A percentile compares a stretch with the other conserved stretches of the same genome.
Conservation (phyloP, 1,139 yeast species). For the Saccharomycopsis phalli region DNA sequence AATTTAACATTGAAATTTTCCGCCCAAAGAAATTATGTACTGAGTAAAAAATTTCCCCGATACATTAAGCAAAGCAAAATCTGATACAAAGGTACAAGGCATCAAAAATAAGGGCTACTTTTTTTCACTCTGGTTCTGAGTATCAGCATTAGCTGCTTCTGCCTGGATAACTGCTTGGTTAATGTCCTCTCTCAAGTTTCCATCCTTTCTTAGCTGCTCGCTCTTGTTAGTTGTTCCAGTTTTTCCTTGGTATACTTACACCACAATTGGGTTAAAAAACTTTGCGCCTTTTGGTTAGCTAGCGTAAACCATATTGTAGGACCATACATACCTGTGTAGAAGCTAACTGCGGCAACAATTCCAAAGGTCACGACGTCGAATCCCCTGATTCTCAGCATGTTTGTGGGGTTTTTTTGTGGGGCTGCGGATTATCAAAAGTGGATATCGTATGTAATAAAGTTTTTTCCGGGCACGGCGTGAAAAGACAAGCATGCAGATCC, state of each 20-base stretch:
- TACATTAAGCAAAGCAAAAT: no score
- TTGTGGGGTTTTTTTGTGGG: neutral
- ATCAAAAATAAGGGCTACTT: no score
- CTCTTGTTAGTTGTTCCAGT: conserved; percentile 27
- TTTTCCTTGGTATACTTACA: conserved; percentile 35
- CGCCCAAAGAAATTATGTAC: no score
- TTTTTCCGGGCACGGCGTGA: neutral
- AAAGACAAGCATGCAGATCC: no score
- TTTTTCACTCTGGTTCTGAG: conserved; percentile 6
- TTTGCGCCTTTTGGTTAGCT: conserved; percentile 36
- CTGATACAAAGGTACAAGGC: no score
- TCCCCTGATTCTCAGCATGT: conserved; percentile 30
- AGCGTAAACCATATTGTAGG: neutral
- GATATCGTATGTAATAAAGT: no score
- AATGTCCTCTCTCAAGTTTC: conserved; percentile 52
- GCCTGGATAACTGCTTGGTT: conserved; percentile 40
- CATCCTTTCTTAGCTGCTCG: conserved; percentile 61
- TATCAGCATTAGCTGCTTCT: conserved; percentile 30
- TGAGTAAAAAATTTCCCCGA: no score
- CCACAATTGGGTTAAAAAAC: conserved; percentile 66
- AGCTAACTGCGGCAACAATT: conserved; percentile 33
- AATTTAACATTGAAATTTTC: no score
- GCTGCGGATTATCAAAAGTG: neutral
- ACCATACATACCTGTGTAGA: conserved; percentile 35
- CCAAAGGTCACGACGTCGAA: conserved; percentile 29